A percentile compares a stretch with the other conserved stretches of the same genome.
Conservation (phyloP, 306 rosid species). For the Prinsepia uniflora region DNA sequence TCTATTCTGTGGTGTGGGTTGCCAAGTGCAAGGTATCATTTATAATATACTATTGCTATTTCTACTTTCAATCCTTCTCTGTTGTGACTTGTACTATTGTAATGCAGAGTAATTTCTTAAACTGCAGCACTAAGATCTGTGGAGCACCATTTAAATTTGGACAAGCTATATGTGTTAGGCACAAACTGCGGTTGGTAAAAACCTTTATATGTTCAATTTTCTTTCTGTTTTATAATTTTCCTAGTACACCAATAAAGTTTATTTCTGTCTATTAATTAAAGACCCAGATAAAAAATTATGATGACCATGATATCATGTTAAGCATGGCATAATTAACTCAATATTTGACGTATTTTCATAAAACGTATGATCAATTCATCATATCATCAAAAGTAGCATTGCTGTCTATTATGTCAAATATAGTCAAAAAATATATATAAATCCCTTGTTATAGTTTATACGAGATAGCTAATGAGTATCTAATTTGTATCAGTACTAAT, state of each 20-base stretch:
- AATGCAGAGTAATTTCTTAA: constrained; percentile 96
- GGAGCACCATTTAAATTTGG: constrained; percentile 87
- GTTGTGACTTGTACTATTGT: constrained; percentile 75
- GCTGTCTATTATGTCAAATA: background rate
- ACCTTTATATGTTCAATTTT: background rate
- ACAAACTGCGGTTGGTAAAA: constrained; percentile 83
- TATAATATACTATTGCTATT: constrained; percentile 11
- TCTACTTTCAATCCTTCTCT: constrained; percentile 36
- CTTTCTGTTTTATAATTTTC: constrained; percentile 3
- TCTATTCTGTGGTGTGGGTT: constrained; percentile 98
- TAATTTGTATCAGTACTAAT: constrained; percentile 13
- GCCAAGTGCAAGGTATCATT: constrained; percentile 91
- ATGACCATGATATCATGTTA: background rate
- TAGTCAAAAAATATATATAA: constrained; percentile 10
- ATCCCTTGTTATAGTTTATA: background rate
- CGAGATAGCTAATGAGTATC: background rate
- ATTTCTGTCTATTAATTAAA: background rate
- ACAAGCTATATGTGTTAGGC: constrained; percentile 92
- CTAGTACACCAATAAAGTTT: background rate
- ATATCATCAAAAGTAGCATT: background rate
- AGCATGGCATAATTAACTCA: background rate
- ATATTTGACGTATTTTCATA: background rate
- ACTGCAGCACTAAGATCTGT: constrained; percentile 96
- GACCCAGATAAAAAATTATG: background rate
- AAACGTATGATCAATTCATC: constrained; percentile 1